Evolutionary conservation across 2,329 filamentous ascomycete genomes (phyloP).

Genomic region (Camillea tinctor): DNA sequence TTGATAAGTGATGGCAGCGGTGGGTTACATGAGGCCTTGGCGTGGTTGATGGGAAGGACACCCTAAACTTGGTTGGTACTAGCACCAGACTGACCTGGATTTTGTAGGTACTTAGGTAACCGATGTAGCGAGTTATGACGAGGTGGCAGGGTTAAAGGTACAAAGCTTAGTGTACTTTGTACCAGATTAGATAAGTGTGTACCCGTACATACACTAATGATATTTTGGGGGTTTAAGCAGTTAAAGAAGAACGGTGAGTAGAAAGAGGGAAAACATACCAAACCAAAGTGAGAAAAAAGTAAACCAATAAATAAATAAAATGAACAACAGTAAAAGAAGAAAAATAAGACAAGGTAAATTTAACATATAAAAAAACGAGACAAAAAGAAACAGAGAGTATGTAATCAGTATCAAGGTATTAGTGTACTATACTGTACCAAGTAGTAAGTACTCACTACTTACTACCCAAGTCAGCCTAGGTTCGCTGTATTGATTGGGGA

Average conservation of each 20-base stretch:
- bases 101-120: too few species aligned
- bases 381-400: neutral
- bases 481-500: neutral
- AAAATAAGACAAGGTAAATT: too few species aligned
- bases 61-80: conserved; percentile 29
- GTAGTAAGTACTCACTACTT: neutral
- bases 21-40: conserved; percentile 20
- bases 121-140: conserved; percentile 1
- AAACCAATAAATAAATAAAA: too few species aligned
- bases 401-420: too few species aligned
- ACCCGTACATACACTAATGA: neutral
- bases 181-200: neutral
- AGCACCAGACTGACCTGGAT: conserved; percentile 7
- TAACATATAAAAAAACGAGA: too few species aligned
- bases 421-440: too few species aligned
- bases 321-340: too few species aligned
- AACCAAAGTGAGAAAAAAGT: too few species aligned
- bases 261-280: neutral
- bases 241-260: neutral
- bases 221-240: neutral
- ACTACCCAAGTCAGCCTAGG: neutral
- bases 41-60: conserved; percentile 15
- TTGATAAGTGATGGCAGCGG: conserved; percentile 7
- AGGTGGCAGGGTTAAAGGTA: conserved; percentile 1
- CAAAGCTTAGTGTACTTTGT: neutral